phyloP scores from a whole-genome alignment of 371 early-diverging fungal species.

The Mucor plumbeus region DNA sequence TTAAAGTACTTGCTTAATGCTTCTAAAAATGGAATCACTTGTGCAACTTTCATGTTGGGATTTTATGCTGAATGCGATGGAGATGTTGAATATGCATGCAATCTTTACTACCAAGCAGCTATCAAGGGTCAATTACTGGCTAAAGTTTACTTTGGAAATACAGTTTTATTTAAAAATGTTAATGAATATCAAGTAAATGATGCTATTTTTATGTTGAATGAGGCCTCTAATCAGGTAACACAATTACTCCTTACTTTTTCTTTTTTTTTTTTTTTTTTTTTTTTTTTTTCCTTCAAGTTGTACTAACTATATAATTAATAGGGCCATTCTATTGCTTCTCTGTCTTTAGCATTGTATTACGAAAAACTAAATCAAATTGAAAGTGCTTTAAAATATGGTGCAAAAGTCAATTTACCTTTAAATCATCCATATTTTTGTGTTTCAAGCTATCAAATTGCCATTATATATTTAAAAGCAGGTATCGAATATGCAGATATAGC shows the following conservation, averaged over 20 bases:
- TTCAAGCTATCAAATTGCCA: slow-evolving; percentile 19
- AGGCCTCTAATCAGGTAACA: slow-evolving; percentile 23
- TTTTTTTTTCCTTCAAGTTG: background rate
- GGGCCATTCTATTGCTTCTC: slow-evolving; percentile 28
- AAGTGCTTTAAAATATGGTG: slow-evolving; percentile 11
- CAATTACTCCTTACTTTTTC: background rate
- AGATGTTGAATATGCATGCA: slow-evolving; percentile 17
- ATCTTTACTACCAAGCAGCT: slow-evolving; percentile 19
- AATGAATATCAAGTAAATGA: slow-evolving; percentile 1
- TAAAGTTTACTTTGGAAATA: slow-evolving; percentile 23
- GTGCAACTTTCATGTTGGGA: slow-evolving; percentile 25
- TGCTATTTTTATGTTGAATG: slow-evolving; percentile 13
- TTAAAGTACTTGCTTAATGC: slow-evolving; percentile 16
- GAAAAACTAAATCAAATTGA: slow-evolving; percentile 13
- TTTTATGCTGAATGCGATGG: slow-evolving; percentile 19
- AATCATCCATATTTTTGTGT: slow-evolving; percentile 23
- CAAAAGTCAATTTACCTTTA: slow-evolving; percentile 1
- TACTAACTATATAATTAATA: slow-evolving; percentile 12
- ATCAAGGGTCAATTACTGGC: slow-evolving; percentile 7
- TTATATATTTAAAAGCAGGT: slow-evolving; percentile 24
- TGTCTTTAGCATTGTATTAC: slow-evolving; percentile 23
- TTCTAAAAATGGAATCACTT: slow-evolving; percentile 22
- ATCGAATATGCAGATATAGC: slow-evolving; percentile 8
- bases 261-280: too few species aligned
- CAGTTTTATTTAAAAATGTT: slow-evolving; percentile 1